Evolutionary conservation across 352 stramenopile genomes (phyloP), one percentile per base, ranked within the genome.

Genomic region (Aphanomyces astaci): DNA sequence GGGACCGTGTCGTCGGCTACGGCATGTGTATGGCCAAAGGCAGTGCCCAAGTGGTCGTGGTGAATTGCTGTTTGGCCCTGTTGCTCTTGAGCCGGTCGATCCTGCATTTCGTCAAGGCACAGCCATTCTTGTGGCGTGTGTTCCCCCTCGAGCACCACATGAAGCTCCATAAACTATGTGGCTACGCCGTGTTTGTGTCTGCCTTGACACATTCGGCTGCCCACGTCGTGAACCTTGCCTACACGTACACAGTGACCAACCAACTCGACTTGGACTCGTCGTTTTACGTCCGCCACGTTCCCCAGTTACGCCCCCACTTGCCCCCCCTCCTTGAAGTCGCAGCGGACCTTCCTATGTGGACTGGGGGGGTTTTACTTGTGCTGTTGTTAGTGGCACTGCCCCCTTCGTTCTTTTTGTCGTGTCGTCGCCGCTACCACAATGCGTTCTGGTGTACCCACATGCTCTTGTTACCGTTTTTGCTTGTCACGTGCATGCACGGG

Each of bases 91-190:
- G 83, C 27, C 80, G 80, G 45, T 84, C 80, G 52, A 79, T 92
- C 25, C 68, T 92, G 25, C 80, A 76, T 48, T 75, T 73, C 7
- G 53, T 87, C n/a, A 78, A 79, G 2, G 76, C 75, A 31, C 84
- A 75, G 25, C 74, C 72, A 0, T 66, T 87, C 10, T 72, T 89
- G 24, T 71, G 78, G 4, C 73, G 76, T 11, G 65, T 80, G 24
- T 56, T 90, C 5, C 83, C 83, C 2, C 63, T 91, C 25, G 83
- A 89, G 57, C 64, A 82, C 30, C 71, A 87, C 63, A 83, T 88
- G 33, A 76, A 82, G 53, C 88, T 89, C 53, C 81, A 88, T 73
- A 91, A 88, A 72, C 75, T 91, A 70, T 84, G 75, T 22, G 83
- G 83, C 17, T 62, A 79, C n/a, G 78, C 88, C 24, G 71, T 91